phyloP scores from a whole-genome alignment of 2,329 filamentous ascomycete genomes.

The Alternaria ventricosa region DNA sequence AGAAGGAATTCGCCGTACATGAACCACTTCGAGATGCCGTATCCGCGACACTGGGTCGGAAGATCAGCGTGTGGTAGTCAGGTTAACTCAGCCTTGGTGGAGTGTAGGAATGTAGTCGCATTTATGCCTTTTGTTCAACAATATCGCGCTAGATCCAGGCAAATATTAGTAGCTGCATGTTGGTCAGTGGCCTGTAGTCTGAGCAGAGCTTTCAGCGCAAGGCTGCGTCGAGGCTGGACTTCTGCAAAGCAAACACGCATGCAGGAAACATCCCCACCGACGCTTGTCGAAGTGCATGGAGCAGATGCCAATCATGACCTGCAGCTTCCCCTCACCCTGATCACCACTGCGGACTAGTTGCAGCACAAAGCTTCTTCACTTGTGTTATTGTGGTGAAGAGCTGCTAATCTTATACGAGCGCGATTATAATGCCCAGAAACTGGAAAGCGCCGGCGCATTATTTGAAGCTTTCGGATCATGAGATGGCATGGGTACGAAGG shows the following conservation, averaged over 20 bases:
- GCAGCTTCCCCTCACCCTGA: background rate
- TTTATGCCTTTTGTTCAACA: background rate
- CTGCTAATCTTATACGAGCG: background rate
- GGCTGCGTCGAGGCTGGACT: background rate
- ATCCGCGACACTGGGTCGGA: background rate
- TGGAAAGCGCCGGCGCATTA: background rate
- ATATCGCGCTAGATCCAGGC: background rate
- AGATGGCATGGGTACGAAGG: constrained; percentile 4
- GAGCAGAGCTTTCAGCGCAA: background rate
- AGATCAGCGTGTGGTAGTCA: background rate
- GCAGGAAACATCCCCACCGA: background rate
- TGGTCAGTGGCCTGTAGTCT: background rate
- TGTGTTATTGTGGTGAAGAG: background rate
- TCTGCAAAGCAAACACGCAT: background rate
- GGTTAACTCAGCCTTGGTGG: background rate
- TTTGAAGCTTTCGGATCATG: background rate
- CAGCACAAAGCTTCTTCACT: background rate
- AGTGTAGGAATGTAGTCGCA: background rate
- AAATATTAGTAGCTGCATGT: background rate
- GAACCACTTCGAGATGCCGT: background rate
- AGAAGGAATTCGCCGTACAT: background rate
- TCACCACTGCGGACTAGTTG: background rate
- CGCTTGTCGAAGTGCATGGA: background rate
- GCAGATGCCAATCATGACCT: background rate
- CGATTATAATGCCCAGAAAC: background rate